Base-by-base conservation (phyloP, 139 green algal genomes). In the Chlamydomonas asymmetrica region DNA sequence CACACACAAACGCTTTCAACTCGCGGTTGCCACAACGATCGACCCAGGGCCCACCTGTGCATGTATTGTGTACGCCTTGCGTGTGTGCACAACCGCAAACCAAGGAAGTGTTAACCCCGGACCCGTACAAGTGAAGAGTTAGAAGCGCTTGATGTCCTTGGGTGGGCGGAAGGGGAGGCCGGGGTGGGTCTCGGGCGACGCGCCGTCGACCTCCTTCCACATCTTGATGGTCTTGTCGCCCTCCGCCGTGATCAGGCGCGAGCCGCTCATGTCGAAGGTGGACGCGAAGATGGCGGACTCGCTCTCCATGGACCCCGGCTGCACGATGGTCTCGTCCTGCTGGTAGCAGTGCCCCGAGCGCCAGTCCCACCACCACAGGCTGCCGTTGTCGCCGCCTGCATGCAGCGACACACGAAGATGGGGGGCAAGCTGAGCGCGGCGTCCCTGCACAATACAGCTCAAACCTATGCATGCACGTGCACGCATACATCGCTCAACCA, bases 201-300 rank as follows among this genome's bases (percentile, higher is more conserved):
- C 96, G 2, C 81, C 71, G 54, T 89, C 80, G 66, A 98, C 96
- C 84, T 98, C 91, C 72, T 95, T 94, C 92, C 92, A 99, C 88
- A 99, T 95, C 80, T 98, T 98, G 75, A 99, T 92, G 20, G 94
- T 98, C 86, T 99, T 99, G 85, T 99, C 96, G 4, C 92, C 96
- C 80, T 97, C 95, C 61, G 87, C 93, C 1, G 94, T 97, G 5
- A 98, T 78, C 63, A 98, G 87, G 6, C 65, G 40, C 49, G 3
- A 45, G 57, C 77, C 77, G 37, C 54, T 63, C 54, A 66, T 45
- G 66, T 93, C 86, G 63, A 88, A 91, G 16, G 74, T 54, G 32
- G 59, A 49, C 27, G 85, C 86, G 50, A 86, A 90, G 45, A 92
- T 82, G 31, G 78, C 82, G 10, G 73, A 71, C 74, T 89, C 82